Evolutionary conservation across 768 basidiomycete species (phyloP).

Genomic region (Hericium rajendrae): DNA sequence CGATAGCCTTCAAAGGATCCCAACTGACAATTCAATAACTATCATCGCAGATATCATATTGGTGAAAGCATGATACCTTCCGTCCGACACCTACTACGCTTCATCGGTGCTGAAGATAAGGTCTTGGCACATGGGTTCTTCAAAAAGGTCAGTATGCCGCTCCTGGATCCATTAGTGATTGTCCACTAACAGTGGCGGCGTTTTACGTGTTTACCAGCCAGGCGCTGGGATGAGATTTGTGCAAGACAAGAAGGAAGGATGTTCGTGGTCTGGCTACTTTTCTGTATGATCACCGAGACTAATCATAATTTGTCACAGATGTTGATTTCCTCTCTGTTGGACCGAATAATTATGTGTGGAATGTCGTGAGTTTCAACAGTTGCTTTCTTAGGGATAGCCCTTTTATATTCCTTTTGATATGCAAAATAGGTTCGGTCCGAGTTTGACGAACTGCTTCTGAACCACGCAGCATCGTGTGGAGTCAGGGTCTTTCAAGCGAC

Average conservation of each 20-base stretch:
- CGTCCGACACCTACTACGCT: conserved; percentile 39
- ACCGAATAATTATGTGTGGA: conserved; percentile 44
- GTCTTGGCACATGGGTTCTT: conserved; percentile 34
- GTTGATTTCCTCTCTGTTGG: conserved; percentile 48
- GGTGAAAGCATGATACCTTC: conserved; percentile 45
- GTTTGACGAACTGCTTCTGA: conserved; percentile 47
- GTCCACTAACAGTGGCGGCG: no score
- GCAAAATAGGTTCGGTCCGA: conserved; percentile 39
- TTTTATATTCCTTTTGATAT: no score
- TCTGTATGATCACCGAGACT: neutral
- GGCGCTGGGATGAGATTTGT: conserved; percentile 54
- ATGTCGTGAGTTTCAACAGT: conserved; percentile 54
- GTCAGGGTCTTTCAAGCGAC: conserved; percentile 42
- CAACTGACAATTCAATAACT: neutral
- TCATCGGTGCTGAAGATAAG: conserved; percentile 39
- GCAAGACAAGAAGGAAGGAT: conserved; percentile 44
- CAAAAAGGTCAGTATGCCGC: conserved; percentile 28
- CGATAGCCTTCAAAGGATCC: neutral
- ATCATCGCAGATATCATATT: conserved; percentile 33
- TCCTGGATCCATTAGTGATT: no score
- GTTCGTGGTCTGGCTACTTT: conserved; percentile 18
- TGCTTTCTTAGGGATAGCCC: no score
- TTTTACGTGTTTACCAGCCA: conserved; percentile 21
- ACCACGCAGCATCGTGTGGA: conserved; percentile 40
- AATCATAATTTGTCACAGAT: conserved; percentile 24